Percentiles rank a stretch among this genome's conserved stretches.
Evolutionary conservation across 1,284 basidiomycete genomes (phyloP).

Genomic region (Sporisorium exsertum): DNA sequence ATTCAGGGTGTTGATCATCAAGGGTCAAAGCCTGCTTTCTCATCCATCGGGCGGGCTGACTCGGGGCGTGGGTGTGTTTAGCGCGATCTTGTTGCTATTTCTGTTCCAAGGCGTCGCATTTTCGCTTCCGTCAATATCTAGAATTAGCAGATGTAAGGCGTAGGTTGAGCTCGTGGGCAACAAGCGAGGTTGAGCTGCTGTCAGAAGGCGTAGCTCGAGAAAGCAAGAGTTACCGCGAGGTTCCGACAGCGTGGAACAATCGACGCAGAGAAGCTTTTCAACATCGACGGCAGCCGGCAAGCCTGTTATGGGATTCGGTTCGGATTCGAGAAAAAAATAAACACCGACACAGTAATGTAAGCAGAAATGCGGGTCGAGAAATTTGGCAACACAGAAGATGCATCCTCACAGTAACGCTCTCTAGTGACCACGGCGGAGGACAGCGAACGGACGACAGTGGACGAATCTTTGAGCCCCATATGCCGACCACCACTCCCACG

Average conservation of each 20-base stretch:
- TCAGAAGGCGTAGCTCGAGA: neutral
- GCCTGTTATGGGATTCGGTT: no score
- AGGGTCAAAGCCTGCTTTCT: neutral
- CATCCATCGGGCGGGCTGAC: neutral
- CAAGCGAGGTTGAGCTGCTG: neutral
- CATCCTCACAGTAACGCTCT: neutral
- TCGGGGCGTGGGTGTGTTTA: neutral
- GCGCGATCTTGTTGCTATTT: constrained; percentile 4
- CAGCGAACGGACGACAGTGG: neutral
- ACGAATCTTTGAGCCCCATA: no score
- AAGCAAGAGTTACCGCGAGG: neutral
- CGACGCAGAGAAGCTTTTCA: neutral
- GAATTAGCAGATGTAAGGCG: neutral
- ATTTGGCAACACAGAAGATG: neutral
- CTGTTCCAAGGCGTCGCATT: neutral
- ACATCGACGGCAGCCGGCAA: neutral
- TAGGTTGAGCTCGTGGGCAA: neutral
- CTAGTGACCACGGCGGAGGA: neutral
- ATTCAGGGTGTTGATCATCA: constrained; percentile 12
- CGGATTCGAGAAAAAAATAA: neutral
- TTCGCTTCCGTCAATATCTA: no score
- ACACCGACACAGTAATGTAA: neutral
- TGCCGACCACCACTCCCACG: no score
- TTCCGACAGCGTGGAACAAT: constrained; percentile 1
- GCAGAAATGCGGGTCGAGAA: neutral